These are phyloP conservation scores for Dioscorea alata DNA, from an alignment of 106 monocot genomes.

Conservation along the genomic window DNA sequence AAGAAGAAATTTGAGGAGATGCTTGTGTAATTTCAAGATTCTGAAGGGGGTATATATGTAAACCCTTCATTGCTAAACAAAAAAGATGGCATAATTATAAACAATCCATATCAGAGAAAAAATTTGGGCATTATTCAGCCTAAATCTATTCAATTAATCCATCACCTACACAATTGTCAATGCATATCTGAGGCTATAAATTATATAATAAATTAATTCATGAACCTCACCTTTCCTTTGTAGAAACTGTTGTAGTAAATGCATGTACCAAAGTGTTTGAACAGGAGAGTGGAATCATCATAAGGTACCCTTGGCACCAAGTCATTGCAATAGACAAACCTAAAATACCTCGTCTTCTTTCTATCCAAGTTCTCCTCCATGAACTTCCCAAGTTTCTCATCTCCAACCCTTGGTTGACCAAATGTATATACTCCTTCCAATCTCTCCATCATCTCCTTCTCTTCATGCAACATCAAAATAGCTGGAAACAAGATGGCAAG, in stretches of 20 bases:
- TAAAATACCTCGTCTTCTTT: constrained; percentile 21
- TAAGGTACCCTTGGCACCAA: constrained; percentile 75
- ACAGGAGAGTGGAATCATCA: constrained; percentile 54
- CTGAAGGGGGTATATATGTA: no score
- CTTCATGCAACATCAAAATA: constrained; percentile 47
- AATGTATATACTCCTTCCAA: constrained; percentile 69
- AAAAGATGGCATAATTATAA: no score
- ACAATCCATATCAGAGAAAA: no score
- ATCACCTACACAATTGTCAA: no score
- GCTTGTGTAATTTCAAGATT: no score
- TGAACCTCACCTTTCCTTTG: constrained; percentile 37
- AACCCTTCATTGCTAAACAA: no score
- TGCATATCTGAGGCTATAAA: no score
- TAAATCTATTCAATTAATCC: no score
- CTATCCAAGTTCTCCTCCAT: constrained; percentile 7
- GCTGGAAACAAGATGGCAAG: constrained; percentile 65
- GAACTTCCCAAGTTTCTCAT: constrained; percentile 40
- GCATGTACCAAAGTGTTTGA: constrained; percentile 75
- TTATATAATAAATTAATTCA: no score
- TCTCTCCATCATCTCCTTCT: constrained; percentile 35
- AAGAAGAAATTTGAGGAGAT: no score
- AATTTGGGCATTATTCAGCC: no score
- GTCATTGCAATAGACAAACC: constrained; percentile 80
- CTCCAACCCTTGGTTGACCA: constrained; percentile 87
- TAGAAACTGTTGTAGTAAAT: constrained; percentile 69